These are phyloP conservation scores for Austroboletus eburneus DNA, from an alignment of 768 basidiomycete genomes.

Conservation along the genomic window DNA sequence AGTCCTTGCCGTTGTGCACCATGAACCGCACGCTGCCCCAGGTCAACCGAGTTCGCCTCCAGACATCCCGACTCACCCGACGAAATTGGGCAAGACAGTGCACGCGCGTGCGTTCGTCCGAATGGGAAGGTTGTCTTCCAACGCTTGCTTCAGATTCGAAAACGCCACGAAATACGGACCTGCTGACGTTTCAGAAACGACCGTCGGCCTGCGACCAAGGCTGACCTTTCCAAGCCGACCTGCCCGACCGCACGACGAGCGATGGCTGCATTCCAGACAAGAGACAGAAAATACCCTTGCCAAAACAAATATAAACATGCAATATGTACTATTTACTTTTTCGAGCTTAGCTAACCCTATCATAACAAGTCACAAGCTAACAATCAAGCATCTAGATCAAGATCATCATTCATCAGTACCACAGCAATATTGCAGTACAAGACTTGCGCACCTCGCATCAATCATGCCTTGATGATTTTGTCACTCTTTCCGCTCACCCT, in stretches of 20 bases:
- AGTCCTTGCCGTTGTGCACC: slow-evolving; percentile 94
- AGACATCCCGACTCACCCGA: slow-evolving; percentile 59
- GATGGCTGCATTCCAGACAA: slow-evolving; percentile 55
- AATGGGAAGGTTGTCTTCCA: slow-evolving; percentile 80
- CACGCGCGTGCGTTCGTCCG: slow-evolving; percentile 85
- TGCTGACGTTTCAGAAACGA: slow-evolving; percentile 26
- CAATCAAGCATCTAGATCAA: too few relatives aligned
- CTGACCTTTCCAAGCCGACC: slow-evolving; percentile 85
- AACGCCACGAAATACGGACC: slow-evolving; percentile 96
- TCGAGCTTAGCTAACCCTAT: too few relatives aligned
- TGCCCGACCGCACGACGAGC: slow-evolving; percentile 53
- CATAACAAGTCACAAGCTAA: too few relatives aligned
- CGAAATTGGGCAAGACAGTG: slow-evolving; percentile 93
- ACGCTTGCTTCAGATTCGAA: slow-evolving; percentile 78
- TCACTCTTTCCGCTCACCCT: too few relatives aligned
- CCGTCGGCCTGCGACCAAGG: not conserved
- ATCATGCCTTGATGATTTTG: too few relatives aligned
- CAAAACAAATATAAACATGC: not conserved
- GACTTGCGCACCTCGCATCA: too few relatives aligned
- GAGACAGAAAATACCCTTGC: too few relatives aligned
- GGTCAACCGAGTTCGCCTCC: not conserved
- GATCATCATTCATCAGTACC: not conserved
- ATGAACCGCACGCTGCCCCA: slow-evolving; percentile 69
- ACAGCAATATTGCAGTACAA: not conserved
- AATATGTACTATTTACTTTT: not conserved